phyloP scores from a whole-genome alignment of 129 eudicot species.

The Helianthus tuberosus region DNA sequence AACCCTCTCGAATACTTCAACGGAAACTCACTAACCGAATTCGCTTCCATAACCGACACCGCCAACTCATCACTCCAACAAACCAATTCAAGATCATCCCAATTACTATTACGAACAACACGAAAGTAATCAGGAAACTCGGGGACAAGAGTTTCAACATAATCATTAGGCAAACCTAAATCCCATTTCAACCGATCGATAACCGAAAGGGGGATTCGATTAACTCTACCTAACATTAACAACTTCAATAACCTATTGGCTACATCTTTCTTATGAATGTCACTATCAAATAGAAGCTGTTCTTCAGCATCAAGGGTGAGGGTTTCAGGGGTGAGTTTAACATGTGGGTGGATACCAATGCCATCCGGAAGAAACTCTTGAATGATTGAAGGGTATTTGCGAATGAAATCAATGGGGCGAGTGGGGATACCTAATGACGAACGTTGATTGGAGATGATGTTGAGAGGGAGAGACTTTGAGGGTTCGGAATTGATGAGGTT shows the following conservation, averaged over 20 bases:
- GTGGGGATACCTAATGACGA: slow-evolving; percentile 50
- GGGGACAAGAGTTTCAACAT: slow-evolving; percentile 51
- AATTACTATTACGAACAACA: slow-evolving; percentile 30
- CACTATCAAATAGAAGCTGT: slow-evolving; percentile 40
- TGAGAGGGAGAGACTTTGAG: slow-evolving; percentile 73
- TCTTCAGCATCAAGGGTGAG: slow-evolving; percentile 60
- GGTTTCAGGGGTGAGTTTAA: slow-evolving; percentile 57
- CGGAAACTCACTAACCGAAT: slow-evolving; percentile 40
- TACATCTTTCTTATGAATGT: slow-evolving; percentile 43
- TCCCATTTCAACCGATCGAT: slow-evolving; percentile 81
- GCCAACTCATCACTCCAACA: slow-evolving; percentile 83
- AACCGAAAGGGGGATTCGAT: slow-evolving; percentile 54
- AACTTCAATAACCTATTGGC: slow-evolving; percentile 75
- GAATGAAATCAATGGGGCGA: slow-evolving; percentile 87
- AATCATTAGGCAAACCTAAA: slow-evolving; percentile 75
- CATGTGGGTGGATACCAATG: slow-evolving; percentile 59
- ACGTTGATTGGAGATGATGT: slow-evolving; percentile 50
- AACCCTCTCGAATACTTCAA: slow-evolving; percentile 67
- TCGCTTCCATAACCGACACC: slow-evolving; percentile 56
- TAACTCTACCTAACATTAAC: slow-evolving; percentile 62
- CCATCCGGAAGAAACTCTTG: slow-evolving; percentile 69
- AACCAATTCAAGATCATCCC: slow-evolving; percentile 62
- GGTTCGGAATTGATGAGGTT: slow-evolving; percentile 75
- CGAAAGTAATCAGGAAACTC: slow-evolving; percentile 82
- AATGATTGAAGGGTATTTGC: slow-evolving; percentile 73